Evolutionary conservation across 2,329 filamentous ascomycete species (phyloP).

Genomic region (Talaromyces sp.): DNA sequence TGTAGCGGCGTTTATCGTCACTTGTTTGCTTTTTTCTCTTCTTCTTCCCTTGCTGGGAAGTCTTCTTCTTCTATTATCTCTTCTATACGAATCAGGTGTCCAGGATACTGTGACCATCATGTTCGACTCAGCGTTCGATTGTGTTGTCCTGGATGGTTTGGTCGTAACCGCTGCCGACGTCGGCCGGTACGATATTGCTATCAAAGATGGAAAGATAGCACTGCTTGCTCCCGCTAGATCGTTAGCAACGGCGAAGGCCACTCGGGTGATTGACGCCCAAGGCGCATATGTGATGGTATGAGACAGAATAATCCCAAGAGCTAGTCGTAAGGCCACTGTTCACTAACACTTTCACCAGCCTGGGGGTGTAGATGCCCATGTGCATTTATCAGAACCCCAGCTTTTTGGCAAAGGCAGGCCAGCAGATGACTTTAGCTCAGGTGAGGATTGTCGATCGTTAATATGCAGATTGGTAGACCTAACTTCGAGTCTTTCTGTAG

Average conservation of each 20-base stretch:
- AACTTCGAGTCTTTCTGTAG: background rate
- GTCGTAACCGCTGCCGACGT: slow-evolving; percentile 47
- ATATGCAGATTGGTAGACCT: slow-evolving; percentile 31
- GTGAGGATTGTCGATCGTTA: slow-evolving; percentile 1
- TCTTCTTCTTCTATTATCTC: background rate
- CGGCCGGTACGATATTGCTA: slow-evolving; percentile 43
- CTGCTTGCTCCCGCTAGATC: slow-evolving; percentile 42
- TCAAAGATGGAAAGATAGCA: slow-evolving; percentile 47
- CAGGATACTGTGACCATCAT: background rate
- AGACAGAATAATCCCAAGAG: background rate
- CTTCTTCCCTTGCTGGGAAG: background rate
- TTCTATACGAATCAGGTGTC: background rate
- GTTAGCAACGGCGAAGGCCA: slow-evolving; percentile 30
- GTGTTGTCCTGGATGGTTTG: slow-evolving; percentile 44
- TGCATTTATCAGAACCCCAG: slow-evolving; percentile 48
- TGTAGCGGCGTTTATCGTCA: background rate
- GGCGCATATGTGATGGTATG: slow-evolving; percentile 45
- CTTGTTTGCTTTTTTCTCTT: background rate
- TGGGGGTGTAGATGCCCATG: slow-evolving; percentile 52
- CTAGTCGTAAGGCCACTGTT: no score
- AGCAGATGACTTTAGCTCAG: slow-evolving; percentile 47
- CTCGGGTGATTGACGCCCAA: slow-evolving; percentile 43
- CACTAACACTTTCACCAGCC: slow-evolving; percentile 24
- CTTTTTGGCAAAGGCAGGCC: slow-evolving; percentile 28
- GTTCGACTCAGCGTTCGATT: slow-evolving; percentile 8